Base-by-base conservation (phyloP, 257 asterid species). In the Echium plantagineum region DNA sequence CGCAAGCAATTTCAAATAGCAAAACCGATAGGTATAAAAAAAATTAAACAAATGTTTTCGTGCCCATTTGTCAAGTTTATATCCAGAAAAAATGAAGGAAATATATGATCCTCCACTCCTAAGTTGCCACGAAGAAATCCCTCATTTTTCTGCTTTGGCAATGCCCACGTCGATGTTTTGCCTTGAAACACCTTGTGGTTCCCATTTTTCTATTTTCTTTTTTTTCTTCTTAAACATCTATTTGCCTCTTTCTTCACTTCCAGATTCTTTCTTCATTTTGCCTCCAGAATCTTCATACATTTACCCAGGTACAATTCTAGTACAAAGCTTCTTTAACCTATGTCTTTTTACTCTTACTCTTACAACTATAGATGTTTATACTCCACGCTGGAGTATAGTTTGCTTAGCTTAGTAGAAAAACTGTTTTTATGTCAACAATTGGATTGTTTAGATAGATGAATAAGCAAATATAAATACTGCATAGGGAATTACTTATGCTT, bases 111-210 rank as follows among this genome's bases (percentile, higher is more conserved):
- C 64, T 64, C 81, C 74, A 69, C 62, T 69, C 66, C 66, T 28
- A 53, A 8, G 32, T 12, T 64, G 71, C 81, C 81, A 77, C 74
- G 70, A 62, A 16, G 60, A 65, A 15, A 26, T 53, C 32, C 62
- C 52, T 19, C 18, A 21, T 32, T 61, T 62, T 60, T 66, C 70
- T 68, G 70, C 68, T 69, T 46, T 58, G 77, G 72, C 75, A 65
- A 61, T 52, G 64, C 51, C 83, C 83, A 77, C 80, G 83, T 74
- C 73, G 32, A 28, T 28, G 32, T 58, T 38, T 21, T 62, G 61
- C 54, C 10, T 5, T 9, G 22, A 17, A 59, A 63, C 65, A 55
- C 64, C 75, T 52, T 71, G 83, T 77, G 83, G 83, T 24, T 59
- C n/a, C 64, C 35, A 61, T 67, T 74, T 68, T 68, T 74, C 68